Evolutionary conservation across 2,329 filamentous ascomycete genomes (phyloP), one percentile per base, ranked within the genome.

Genomic region (Colletotrichum eleusines): DNA sequence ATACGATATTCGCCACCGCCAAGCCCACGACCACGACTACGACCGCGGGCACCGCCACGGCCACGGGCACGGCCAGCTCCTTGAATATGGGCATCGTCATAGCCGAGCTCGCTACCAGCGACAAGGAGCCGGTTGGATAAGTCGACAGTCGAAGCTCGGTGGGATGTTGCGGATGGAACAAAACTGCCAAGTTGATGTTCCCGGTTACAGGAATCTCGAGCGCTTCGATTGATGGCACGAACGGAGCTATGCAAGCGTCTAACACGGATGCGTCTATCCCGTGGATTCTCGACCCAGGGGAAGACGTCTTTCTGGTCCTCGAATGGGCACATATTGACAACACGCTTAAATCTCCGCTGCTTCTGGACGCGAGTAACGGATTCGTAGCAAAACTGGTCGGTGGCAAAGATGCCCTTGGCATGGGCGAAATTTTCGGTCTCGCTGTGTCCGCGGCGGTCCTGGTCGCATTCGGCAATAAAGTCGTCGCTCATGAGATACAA

Each of bases 341-440:
- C 54, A 5, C 69, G 64, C 38, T 63, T 68, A 51, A 38, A 59
- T 23, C 69, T 57, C 35, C 65, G 44, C 20, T 46, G 35, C 26
- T 68, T 71, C 5, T 69, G 69, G 18, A 35, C 18, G 35, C 59
- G 59, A 28, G 64, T 71, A 31, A 50, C 20, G 14, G 44, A 48
- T 26, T 66, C 69, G 31, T 63, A 71, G 6, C 62, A 46, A 51
- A 63, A 48, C 50, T 63, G 58, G 33, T 71, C 69, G 1, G 64
- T 69, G 26, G 11, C 42, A 26, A 68, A 69, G 23, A 71, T 58
- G 8, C 65, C 65, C 42, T 31, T 28, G 33, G 68, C 64, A 28
- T 63, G 48, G 35, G 50, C 9, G 18, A 53, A 20, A 23, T 33
- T 18, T 6, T 26, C 35, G 7, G 23, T 46, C 20, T 33, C 28